phyloP scores from a whole-genome alignment of 306 rosid genomes.

The Cajanus cajan region DNA sequence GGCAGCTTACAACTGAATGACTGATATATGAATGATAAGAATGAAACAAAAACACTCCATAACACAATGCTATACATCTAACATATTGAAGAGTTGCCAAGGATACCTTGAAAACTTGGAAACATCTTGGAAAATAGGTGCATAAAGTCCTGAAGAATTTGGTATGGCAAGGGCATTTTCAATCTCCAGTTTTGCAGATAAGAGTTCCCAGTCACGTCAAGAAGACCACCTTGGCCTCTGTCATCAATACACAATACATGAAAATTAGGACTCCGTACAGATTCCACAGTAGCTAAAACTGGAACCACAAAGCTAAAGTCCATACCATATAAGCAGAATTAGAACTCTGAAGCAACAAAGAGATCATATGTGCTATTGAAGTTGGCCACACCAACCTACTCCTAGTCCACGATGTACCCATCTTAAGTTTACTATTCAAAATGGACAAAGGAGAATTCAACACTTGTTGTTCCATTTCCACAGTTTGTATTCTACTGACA shows the following conservation, averaged over 20 bases:
- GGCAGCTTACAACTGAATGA: background rate
- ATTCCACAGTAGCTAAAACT: slow-evolving; percentile 28
- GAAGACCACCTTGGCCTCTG: slow-evolving; percentile 66
- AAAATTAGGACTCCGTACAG: slow-evolving; percentile 34
- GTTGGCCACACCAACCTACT: slow-evolving; percentile 45
- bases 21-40: background rate
- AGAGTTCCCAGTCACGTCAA: slow-evolving; percentile 59
- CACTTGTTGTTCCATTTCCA: slow-evolving; percentile 7
- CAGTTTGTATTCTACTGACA: slow-evolving; percentile 26
- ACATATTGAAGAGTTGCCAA: background rate
- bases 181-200: slow-evolving; percentile 60
- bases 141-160: slow-evolving; percentile 51
- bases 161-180: slow-evolving; percentile 48
- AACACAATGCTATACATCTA: background rate
- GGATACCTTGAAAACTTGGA: slow-evolving; percentile 71
- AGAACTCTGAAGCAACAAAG: slow-evolving; percentile 45
- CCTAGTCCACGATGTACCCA: slow-evolving; percentile 29
- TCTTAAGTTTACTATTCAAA: slow-evolving; percentile 20
- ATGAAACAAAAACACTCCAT: background rate
- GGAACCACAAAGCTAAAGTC: slow-evolving; percentile 31
- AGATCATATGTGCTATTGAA: slow-evolving; percentile 54
- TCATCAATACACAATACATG: slow-evolving; percentile 39
- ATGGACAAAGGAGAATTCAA: slow-evolving; percentile 20
- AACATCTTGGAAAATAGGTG: slow-evolving; percentile 61
- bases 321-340: slow-evolving; percentile 58